phyloP scores from a whole-genome alignment of 1,284 basidiomycete species.

The Cystobasidiaceae sp. region DNA sequence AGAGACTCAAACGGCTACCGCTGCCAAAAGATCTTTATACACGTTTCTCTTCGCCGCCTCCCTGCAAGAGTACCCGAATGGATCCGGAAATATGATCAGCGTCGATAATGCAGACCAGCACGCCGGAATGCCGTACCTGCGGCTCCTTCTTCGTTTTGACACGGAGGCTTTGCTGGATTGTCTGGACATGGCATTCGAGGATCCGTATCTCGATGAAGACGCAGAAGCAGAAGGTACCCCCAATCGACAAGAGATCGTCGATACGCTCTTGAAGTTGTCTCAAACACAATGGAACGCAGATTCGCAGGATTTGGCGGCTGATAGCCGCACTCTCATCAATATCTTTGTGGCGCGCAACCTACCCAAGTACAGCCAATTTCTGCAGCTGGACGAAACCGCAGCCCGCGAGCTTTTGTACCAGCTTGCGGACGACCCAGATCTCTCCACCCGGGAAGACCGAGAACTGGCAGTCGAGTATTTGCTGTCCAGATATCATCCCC shows the following conservation, averaged over 20 bases:
- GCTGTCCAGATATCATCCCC: conserved; percentile 83
- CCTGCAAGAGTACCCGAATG: conserved; percentile 50
- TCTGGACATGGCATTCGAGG: conserved; percentile 91
- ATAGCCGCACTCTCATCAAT: conserved; percentile 73
- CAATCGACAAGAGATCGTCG: conserved; percentile 75
- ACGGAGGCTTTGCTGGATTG: conserved; percentile 91
- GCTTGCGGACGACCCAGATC: conserved; percentile 67
- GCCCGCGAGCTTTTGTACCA: conserved; percentile 71
- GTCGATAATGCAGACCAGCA: conserved; percentile 40
- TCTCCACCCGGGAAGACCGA: conserved; percentile 77
- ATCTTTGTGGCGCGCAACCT: conserved; percentile 96
- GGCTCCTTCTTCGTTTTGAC: conserved; percentile 78
- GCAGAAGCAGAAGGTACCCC: conserved; percentile 45
- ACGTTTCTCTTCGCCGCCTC: conserved; percentile 36
- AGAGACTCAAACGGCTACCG: conserved; percentile 64
- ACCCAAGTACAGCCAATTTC: conserved; percentile 90
- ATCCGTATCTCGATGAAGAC: conserved; percentile 65
- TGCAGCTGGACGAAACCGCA: conserved; percentile 62
- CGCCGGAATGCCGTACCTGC: conserved; percentile 71
- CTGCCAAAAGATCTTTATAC: conserved; percentile 41
- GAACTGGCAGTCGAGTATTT: conserved; percentile 93
- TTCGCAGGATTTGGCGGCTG: conserved; percentile 50
- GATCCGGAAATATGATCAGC: conserved; percentile 52
- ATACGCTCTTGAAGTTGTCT: conserved; percentile 83
- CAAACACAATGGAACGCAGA: too few relatives aligned